Conservation (phyloP, 2,329 filamentous ascomycete genomes). For the Dactylellina cionopaga region DNA sequence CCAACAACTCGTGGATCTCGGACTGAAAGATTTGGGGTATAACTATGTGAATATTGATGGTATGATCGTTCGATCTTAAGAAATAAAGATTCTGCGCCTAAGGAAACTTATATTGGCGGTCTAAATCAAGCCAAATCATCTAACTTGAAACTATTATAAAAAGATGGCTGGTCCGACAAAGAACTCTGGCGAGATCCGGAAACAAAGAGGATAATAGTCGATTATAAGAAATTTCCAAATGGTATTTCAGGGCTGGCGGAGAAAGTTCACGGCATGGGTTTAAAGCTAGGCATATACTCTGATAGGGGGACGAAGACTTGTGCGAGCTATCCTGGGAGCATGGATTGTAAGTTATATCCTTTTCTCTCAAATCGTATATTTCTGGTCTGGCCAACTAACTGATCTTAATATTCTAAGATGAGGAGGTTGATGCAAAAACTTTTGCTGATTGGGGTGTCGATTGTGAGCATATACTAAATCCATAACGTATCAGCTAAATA, state of each 20-base stretch:
- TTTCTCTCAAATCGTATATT: too few relatives aligned
- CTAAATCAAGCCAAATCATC: too few relatives aligned
- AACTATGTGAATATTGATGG: slow-evolving; percentile 67
- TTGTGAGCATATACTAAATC: slow-evolving; percentile 62
- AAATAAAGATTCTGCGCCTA: too few relatives aligned
- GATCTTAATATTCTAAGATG: slow-evolving; percentile 7
- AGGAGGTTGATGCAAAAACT: slow-evolving; percentile 58
- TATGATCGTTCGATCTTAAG: slow-evolving; percentile 17
- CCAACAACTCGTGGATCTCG: slow-evolving; percentile 64
- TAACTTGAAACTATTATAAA: too few relatives aligned
- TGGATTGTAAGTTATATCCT: slow-evolving; percentile 65
- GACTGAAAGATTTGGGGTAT: slow-evolving; percentile 68
- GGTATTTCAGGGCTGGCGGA: slow-evolving; percentile 68
- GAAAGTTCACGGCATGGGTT: slow-evolving; percentile 67
- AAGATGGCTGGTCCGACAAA: slow-evolving; percentile 70
- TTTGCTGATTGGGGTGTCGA: slow-evolving; percentile 71
- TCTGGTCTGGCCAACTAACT: too few relatives aligned
- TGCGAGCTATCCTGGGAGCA: slow-evolving; percentile 68
- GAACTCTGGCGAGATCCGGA: slow-evolving; percentile 60
- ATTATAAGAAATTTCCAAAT: slow-evolving; percentile 67
- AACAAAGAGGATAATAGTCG: slow-evolving; percentile 64
- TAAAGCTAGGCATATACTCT: slow-evolving; percentile 74
- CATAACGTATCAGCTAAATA: too few relatives aligned
- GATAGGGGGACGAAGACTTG: slow-evolving; percentile 67
- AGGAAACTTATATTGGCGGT: too few relatives aligned